Evolutionary conservation across 1,139 yeast genomes (phyloP), one percentile per base, ranked within the genome.

Genomic region (Pneumocystis murina): DNA sequence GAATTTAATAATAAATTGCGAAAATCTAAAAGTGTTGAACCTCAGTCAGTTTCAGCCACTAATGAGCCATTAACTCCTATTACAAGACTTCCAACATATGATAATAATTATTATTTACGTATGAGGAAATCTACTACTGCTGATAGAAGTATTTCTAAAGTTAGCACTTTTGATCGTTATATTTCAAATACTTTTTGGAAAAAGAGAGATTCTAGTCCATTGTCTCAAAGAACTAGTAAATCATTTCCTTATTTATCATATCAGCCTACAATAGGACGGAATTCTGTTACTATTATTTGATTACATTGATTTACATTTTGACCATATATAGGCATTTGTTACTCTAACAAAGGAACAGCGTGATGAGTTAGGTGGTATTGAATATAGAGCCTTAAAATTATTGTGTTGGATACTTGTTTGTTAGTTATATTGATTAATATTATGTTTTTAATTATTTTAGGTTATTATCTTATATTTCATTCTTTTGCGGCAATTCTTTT

Each of bases 341-440:
- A 86, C 86, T 48, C 75, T 92, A 64, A 83, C 88, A 1, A 89
- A 84, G 38, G 85, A 82, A 33, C 97, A 92, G 73, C 89, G 88
- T 71, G 95, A 87, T 66, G 98, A 92, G 72, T 76, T 92, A 61
- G 98, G 98, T 40, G 98, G 98, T 64, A 96, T 92, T 16, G 98
- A 92, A 72, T 92, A 92, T 72, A 80, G 97, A 62, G 89, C 98
- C 0, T 80, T 87, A 64, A 89, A 89, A 71, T 75, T 90, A 16
- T 76, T 92, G 64, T 83, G 88, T 64, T 82, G 81, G 69, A 82
- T 92, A 61, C 76, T 92, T 33, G 73, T 84, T 1, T 10, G 60
- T 58, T 10, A 38, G 41, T 40, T 58, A 30, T 14, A 30, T 17
- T 10, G 2, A 20, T 40, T 12, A 58, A 17, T 65, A 73, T 1